phyloP scores from a whole-genome alignment of 2,329 filamentous ascomycete genomes.

The Pseudonectria foliicola region DNA sequence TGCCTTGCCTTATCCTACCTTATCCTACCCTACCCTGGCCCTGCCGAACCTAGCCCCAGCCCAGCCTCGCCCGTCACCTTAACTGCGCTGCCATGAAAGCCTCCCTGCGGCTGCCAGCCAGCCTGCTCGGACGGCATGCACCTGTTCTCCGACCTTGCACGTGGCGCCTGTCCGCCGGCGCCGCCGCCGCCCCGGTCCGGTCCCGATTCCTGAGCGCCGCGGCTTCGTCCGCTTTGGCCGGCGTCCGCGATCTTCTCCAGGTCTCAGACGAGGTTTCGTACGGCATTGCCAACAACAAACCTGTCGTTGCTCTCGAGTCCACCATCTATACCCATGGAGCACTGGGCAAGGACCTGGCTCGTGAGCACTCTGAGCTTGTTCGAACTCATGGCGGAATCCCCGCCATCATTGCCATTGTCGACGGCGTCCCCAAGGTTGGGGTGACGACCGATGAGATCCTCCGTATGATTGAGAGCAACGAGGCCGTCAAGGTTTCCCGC shows the following conservation, averaged over 20 bases:
- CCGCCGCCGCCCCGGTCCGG: conserved; percentile 6
- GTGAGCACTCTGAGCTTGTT: conserved; percentile 80
- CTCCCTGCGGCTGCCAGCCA: conserved; percentile 13
- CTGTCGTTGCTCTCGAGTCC: conserved; percentile 87
- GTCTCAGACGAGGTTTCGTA: conserved; percentile 78
- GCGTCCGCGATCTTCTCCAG: conserved; percentile 46
- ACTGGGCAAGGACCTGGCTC: conserved; percentile 61
- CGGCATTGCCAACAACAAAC: conserved; percentile 65
- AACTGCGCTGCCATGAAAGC: conserved; percentile 7
- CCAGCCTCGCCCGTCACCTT: background rate
- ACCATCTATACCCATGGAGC: conserved; percentile 96
- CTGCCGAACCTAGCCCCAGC: too few relatives aligned
- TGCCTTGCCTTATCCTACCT: too few relatives aligned
- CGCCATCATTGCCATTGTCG: conserved; percentile 82
- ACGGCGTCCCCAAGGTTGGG: conserved; percentile 77
- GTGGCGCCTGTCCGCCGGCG: conserved; percentile 8
- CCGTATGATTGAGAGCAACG: conserved; percentile 59
- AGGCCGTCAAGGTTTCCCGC: conserved; percentile 76
- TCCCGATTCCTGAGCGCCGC: conserved; percentile 16
- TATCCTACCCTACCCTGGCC: too few relatives aligned
- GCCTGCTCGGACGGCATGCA: conserved; percentile 12
- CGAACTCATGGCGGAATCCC: conserved; percentile 76
- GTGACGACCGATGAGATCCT: conserved; percentile 65
- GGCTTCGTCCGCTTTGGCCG: conserved; percentile 14
- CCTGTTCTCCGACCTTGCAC: conserved; percentile 12